A percentile compares a stretch with the other conserved stretches of the same genome.
Conservation (phyloP, 805 yeast species). For the Saccharomycopsis amapae region DNA sequence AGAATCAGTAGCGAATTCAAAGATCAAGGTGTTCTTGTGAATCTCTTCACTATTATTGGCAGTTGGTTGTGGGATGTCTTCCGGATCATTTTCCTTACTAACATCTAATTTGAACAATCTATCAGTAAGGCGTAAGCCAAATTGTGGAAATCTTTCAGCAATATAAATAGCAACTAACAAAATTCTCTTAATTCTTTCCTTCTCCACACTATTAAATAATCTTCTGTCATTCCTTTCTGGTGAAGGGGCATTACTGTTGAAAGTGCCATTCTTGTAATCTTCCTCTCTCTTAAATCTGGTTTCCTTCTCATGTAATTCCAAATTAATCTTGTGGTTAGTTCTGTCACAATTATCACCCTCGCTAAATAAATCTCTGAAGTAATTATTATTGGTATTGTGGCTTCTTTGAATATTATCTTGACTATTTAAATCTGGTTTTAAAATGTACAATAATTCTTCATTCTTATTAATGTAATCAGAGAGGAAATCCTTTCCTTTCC, state of each 20-base stretch:
- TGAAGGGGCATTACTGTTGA: background rate
- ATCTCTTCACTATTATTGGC: constrained; percentile 6
- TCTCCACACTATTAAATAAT: constrained; percentile 33
- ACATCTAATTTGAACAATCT: constrained; percentile 39
- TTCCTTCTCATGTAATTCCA: constrained; percentile 17
- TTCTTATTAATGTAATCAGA: constrained; percentile 18
- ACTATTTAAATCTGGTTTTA: constrained; percentile 17
- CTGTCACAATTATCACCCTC: constrained; percentile 21
- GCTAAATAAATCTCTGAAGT: constrained; percentile 21
- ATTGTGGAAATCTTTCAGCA: constrained; percentile 41
- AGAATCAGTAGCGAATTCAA: constrained; percentile 31
- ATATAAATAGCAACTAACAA: constrained; percentile 43
- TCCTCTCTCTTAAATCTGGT: constrained; percentile 10
- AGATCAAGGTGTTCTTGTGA: constrained; percentile 14
- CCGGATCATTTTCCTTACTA: background rate
- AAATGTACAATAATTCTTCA: constrained; percentile 19
- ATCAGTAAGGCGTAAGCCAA: constrained; percentile 45
- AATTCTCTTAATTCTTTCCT: constrained; percentile 45
- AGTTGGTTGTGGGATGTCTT: background rate
- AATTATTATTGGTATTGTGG: constrained; percentile 21
- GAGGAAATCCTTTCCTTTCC: constrained; percentile 22
- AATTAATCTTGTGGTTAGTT: constrained; percentile 16
- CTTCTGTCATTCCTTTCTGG: constrained; percentile 17
- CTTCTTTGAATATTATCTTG: constrained; percentile 20
- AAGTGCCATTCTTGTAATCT: constrained; percentile 6